phyloP scores from a whole-genome alignment of 352 stramenopile species.

The Pythium phragmiticola region DNA sequence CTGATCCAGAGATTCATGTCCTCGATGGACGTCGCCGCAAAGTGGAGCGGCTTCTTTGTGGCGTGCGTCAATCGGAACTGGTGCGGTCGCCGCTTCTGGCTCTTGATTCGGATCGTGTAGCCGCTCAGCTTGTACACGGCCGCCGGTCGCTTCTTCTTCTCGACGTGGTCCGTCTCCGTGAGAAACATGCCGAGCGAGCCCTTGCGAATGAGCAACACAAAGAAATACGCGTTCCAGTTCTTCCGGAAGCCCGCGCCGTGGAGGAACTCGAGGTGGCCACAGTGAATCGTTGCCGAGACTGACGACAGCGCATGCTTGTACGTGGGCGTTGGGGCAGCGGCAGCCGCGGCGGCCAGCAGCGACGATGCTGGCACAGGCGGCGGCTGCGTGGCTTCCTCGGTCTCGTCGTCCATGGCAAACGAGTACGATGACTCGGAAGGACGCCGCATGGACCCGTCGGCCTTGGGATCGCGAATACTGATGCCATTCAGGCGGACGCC shows the following conservation, averaged over 20 bases:
- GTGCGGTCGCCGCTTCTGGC: constrained; percentile 61
- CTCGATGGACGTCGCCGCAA: constrained; percentile 54
- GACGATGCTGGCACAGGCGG: not conserved
- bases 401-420: constrained; percentile 12
- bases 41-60: constrained; percentile 59
- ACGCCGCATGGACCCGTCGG: not conserved
- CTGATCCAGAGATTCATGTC: constrained; percentile 74
- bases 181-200: constrained; percentile 72
- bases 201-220: constrained; percentile 71
- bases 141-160: constrained; percentile 42
- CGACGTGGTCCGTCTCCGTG: constrained; percentile 38
- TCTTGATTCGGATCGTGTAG: constrained; percentile 64
- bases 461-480: constrained; percentile 18
- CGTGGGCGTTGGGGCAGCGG: not conserved
- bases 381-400: not conserved
- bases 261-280: constrained; percentile 48
- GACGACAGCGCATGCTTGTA: constrained; percentile 13
- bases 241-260: constrained; percentile 62
- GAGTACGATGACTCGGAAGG: constrained; percentile 2
- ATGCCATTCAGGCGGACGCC: not conserved
- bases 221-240: constrained; percentile 61
- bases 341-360: constrained; percentile 1
- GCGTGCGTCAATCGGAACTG: constrained; percentile 59
- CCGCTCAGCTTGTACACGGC: constrained; percentile 71
- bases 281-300: constrained; percentile 40